Percentiles rank a stretch among this genome's conserved stretches.
phyloP scores from a whole-genome alignment of 2,329 filamentous ascomycete species.

The Blastomyces emzantsi region DNA sequence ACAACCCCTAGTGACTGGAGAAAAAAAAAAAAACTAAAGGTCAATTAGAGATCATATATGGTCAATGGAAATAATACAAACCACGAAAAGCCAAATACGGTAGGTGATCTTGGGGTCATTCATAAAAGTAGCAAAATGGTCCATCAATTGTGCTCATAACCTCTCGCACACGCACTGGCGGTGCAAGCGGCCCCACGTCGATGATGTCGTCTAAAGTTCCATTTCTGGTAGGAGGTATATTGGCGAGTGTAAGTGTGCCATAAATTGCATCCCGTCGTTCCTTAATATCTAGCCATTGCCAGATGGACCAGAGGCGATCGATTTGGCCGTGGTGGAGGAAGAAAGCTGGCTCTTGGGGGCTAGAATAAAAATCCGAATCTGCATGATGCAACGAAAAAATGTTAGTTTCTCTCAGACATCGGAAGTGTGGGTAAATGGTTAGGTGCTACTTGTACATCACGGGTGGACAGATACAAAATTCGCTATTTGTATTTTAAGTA shows the following conservation, averaged over 20 bases:
- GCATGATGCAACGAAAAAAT: background rate
- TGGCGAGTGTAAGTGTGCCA: constrained; percentile 14
- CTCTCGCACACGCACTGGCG: constrained; percentile 15
- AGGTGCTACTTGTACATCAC: too few species aligned
- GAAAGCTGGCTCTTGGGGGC: constrained; percentile 19
- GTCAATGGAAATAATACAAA: background rate
- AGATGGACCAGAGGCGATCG: constrained; percentile 21
- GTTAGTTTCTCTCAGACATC: background rate
- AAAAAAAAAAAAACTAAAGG: background rate
- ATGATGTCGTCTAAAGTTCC: constrained; percentile 22
- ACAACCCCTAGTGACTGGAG: background rate
- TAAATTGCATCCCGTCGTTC: constrained; percentile 7
- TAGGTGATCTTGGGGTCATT: constrained; percentile 7
- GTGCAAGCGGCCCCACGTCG: constrained; percentile 17
- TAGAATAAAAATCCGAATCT: constrained; percentile 16
- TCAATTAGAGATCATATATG: background rate
- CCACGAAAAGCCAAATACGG: background rate
- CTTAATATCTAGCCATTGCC: constrained; percentile 18
- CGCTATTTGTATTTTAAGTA: background rate
- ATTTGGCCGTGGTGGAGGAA: constrained; percentile 19
- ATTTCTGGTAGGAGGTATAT: constrained; percentile 18
- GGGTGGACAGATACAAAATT: background rate
- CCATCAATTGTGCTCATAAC: constrained; percentile 19
- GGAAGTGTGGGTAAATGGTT: too few species aligned
- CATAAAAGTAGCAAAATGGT: constrained; percentile 23